phyloP scores from a whole-genome alignment of 768 basidiomycete genomes.

The Naganishia vishniacii region DNA sequence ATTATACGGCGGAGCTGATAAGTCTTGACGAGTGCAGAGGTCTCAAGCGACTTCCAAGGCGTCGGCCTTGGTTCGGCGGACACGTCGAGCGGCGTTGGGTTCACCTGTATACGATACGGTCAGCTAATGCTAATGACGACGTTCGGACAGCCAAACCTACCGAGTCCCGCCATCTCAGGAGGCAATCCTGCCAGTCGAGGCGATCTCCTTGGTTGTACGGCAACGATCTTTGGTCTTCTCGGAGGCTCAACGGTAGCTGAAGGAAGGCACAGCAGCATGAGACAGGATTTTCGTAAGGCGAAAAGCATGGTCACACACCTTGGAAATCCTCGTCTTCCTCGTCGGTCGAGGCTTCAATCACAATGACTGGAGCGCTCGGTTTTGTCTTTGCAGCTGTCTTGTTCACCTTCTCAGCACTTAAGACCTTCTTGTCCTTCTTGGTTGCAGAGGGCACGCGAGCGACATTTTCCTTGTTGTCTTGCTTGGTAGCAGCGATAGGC shows the following conservation, averaged over 20 bases:
- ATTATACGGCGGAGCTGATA: not conserved
- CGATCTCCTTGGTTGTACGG: conserved; percentile 5
- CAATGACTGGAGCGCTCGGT: not conserved
- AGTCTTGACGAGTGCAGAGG: no score
- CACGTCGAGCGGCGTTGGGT: conserved; percentile 2
- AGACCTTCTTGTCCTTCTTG: conserved; percentile 10
- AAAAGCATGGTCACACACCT: conserved; percentile 6
- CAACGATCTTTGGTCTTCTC: conserved; percentile 9
- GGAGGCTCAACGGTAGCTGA: conserved; percentile 15
- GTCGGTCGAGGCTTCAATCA: conserved; percentile 13
- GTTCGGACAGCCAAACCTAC: not conserved
- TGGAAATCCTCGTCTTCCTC: conserved; percentile 3
- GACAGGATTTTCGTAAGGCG: no score
- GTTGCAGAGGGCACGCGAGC: not conserved
- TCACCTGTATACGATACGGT: not conserved
- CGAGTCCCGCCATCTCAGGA: conserved; percentile 16
- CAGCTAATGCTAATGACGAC: not conserved
- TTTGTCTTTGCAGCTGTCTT: not conserved
- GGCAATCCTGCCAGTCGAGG: conserved; percentile 16
- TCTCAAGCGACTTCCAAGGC: conserved; percentile 1
- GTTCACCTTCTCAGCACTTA: no score
- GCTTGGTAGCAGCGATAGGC: not conserved
- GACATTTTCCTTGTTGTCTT: conserved; percentile 12
- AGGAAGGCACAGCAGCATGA: no score
- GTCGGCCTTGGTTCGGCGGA: conserved; percentile 20